Percentiles rank a stretch among this genome's conserved stretches.
Evolutionary conservation across 2,329 filamentous ascomycete genomes (phyloP).

Genomic region (Fusarium keratoplasticum): DNA sequence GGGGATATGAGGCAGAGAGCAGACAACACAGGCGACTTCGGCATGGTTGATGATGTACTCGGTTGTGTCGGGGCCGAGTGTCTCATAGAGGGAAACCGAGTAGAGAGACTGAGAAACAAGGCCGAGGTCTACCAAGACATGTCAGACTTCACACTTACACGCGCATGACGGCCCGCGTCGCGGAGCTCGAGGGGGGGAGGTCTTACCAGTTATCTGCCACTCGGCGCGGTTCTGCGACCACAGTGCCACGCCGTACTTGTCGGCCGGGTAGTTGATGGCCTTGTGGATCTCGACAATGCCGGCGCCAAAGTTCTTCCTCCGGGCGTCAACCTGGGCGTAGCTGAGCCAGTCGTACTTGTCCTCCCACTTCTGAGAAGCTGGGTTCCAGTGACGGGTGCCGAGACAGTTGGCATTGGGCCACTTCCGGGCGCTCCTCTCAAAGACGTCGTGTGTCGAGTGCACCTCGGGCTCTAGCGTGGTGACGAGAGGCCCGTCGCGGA

Average conservation of each 20-base stretch:
- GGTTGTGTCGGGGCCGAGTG: slow-evolving; percentile 88
- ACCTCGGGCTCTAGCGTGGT: slow-evolving; percentile 77
- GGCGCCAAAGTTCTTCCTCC: slow-evolving; percentile 85
- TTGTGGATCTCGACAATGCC: slow-evolving; percentile 87
- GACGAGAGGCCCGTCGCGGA: slow-evolving; percentile 77
- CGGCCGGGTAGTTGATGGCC: slow-evolving; percentile 70
- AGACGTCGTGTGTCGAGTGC: slow-evolving; percentile 82
- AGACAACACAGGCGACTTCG: slow-evolving; percentile 78
- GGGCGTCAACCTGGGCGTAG: slow-evolving; percentile 81
- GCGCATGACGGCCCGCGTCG: slow-evolving; percentile 16
- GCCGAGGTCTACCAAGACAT: slow-evolving; percentile 74
- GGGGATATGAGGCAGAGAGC: slow-evolving; percentile 84
- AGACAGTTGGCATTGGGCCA: slow-evolving; percentile 78
- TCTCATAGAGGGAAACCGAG: slow-evolving; percentile 96
- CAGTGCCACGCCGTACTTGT: slow-evolving; percentile 80
- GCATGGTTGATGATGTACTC: slow-evolving; percentile 98
- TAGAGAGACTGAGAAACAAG: slow-evolving; percentile 88
- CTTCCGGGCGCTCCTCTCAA: slow-evolving; percentile 74
- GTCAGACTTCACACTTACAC: slow-evolving; percentile 19
- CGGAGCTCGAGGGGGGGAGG: neutral
- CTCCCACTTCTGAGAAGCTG: slow-evolving; percentile 76
- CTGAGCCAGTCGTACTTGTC: slow-evolving; percentile 86
- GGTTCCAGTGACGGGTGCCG: slow-evolving; percentile 84
- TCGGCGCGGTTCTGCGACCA: slow-evolving; percentile 90
- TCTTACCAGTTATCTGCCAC: slow-evolving; percentile 82